These are phyloP conservation scores for Alternaria triticina DNA, from an alignment of 2,329 filamentous ascomycete species.

Conservation along the genomic window DNA sequence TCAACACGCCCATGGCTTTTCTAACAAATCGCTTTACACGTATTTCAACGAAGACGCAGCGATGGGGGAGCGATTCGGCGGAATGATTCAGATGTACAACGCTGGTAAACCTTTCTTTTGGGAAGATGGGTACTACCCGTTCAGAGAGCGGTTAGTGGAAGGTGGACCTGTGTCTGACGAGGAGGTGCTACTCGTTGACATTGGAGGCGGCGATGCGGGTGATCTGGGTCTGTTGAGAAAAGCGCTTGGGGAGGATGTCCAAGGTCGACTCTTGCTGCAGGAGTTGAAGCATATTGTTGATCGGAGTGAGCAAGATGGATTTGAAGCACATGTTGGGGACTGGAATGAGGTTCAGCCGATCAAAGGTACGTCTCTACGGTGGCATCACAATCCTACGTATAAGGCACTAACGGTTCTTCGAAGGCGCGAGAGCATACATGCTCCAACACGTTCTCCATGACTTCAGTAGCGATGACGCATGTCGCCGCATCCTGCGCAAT, in stretches of 20 bases:
- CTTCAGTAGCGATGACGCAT: neutral
- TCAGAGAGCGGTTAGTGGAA: neutral
- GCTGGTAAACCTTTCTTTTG: constrained; percentile 15
- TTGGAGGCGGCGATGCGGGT: neutral
- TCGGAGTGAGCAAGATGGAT: neutral
- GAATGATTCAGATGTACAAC: constrained; percentile 19
- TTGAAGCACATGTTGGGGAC: neutral
- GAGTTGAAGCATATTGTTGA: constrained; percentile 20
- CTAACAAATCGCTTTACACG: neutral
- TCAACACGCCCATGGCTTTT: constrained; percentile 9
- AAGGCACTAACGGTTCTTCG: rapidly evolving
- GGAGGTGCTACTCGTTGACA: neutral
- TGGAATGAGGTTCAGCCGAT: neutral
- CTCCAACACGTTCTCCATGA: neutral
- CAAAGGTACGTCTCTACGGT: neutral
- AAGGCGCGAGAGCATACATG: neutral
- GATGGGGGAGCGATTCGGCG: constrained; percentile 11
- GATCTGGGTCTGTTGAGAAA: neutral
- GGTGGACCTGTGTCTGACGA: neutral
- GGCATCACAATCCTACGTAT: rapidly evolving
- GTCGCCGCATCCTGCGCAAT: neutral
- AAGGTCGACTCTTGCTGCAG: constrained; percentile 13
- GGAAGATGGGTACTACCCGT: constrained; percentile 9
- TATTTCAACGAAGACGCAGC: constrained; percentile 14
- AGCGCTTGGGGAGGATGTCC: neutral